Percentiles rank a stretch among this genome's conserved stretches.
Conservation (phyloP, 352 stramenopile genomes). For the Phytophthora colocasiae region DNA sequence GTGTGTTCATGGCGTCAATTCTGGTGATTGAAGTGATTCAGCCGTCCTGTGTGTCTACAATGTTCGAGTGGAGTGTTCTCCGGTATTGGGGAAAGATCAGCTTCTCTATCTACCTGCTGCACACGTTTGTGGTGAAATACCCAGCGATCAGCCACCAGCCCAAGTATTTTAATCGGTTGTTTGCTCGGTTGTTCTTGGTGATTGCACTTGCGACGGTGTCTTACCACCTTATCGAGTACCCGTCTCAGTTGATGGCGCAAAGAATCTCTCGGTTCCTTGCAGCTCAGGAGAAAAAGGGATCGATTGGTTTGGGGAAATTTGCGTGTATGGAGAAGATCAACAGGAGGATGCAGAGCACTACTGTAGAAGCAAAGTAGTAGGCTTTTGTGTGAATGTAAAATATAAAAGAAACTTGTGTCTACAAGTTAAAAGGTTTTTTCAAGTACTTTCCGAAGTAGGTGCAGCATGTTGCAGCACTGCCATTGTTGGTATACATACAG, state of each 20-base stretch:
- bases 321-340: conserved; percentile 26
- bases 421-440: too few relatives aligned
- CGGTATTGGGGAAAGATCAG: conserved; percentile 53
- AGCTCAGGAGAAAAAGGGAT: conserved; percentile 19
- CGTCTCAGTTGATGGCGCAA: conserved; percentile 46
- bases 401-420: neutral
- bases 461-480: too few relatives aligned
- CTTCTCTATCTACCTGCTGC: conserved; percentile 55
- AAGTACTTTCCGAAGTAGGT: too few relatives aligned
- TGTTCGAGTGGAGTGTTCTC: conserved; percentile 51
- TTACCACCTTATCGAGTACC: conserved; percentile 53
- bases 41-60: conserved; percentile 37
- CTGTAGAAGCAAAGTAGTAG: conserved; percentile 8
- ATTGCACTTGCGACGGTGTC: conserved; percentile 34
- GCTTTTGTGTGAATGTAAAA: conserved; percentile 5
- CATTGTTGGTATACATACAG: too few relatives aligned
- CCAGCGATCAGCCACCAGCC: conserved; percentile 20
- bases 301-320: conserved; percentile 12
- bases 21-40: conserved; percentile 48
- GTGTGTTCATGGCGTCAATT: conserved; percentile 32
- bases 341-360: conserved; percentile 12
- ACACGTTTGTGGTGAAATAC: conserved; percentile 45
- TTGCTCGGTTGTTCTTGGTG: conserved; percentile 39
- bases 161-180: conserved; percentile 47
- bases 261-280: conserved; percentile 34